Conservation (phyloP, 176 grass and related monocot genomes). For the Rhynchospora pubera region DNA sequence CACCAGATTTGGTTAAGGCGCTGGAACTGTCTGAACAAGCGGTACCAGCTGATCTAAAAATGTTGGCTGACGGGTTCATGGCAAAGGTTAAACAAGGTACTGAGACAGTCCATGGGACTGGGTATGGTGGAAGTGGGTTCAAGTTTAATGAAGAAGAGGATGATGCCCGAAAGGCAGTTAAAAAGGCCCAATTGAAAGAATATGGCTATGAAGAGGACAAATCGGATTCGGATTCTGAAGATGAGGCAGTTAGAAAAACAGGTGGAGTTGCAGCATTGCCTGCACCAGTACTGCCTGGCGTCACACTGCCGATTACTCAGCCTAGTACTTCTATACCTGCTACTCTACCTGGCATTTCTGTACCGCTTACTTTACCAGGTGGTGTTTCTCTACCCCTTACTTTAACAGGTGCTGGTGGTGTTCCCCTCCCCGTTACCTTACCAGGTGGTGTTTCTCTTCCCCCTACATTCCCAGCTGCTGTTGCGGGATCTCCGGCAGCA, state of each 20-base stretch:
- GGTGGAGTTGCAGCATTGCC: slow-evolving; percentile 60
- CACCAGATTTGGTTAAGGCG: slow-evolving; percentile 91
- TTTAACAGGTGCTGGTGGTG: slow-evolving; percentile 33
- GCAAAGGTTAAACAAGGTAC: slow-evolving; percentile 87
- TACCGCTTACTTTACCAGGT: slow-evolving; percentile 35
- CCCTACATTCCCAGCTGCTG: slow-evolving; percentile 1
- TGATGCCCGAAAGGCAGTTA: slow-evolving; percentile 72
- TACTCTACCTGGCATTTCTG: slow-evolving; percentile 32
- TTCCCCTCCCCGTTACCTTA: slow-evolving; percentile 39
- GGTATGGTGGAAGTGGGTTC: slow-evolving; percentile 90
- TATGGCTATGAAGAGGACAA: slow-evolving; percentile 93
- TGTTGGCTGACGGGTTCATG: slow-evolving; percentile 78
- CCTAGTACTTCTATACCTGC: slow-evolving; percentile 48
- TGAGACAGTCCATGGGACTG: slow-evolving; percentile 79
- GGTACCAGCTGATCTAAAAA: slow-evolving; percentile 78
- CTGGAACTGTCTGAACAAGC: slow-evolving; percentile 83
- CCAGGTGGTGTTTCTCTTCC: slow-evolving; percentile 32
- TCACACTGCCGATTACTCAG: slow-evolving; percentile 42
- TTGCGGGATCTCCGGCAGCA: slow-evolving; percentile 18
- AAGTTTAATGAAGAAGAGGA: slow-evolving; percentile 98
- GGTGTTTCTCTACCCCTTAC: slow-evolving; percentile 23
- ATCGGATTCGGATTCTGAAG: slow-evolving; percentile 92
- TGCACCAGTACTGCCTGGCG: slow-evolving; percentile 58
- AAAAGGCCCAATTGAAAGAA: slow-evolving; percentile 89
- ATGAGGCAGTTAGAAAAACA: slow-evolving; percentile 68